Base-by-base conservation (phyloP, 768 basidiomycete genomes). In the Tylopilus rubrobrunneus region DNA sequence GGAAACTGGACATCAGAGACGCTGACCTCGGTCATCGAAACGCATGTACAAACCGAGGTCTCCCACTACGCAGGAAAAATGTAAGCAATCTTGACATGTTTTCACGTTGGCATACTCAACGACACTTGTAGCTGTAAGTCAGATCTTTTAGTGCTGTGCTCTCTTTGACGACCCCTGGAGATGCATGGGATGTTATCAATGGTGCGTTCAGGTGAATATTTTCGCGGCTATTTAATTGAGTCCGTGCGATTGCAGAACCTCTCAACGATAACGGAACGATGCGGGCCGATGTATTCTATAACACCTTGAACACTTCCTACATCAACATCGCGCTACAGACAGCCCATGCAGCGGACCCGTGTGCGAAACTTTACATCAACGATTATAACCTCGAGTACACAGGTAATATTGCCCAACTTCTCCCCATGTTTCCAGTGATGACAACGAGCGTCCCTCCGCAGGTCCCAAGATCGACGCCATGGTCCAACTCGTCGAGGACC, bases 181-280 rank as follows among this genome's bases (percentile, higher is more conserved):
- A 62, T 5, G 55, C 56, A 7, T 64, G 60, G 63, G 62, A 65
- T 45, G 60, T 65, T 23, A 28, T 64, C 12, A 59, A 65, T 29
- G 62, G 34, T 15, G 9, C 2, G 34, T 34, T 8, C 4, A 2
- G 11, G 63, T 28, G 17, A 15, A 28, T 31, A 31, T 10, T 15
- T 28, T 37, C 2, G 11, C 7, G 53, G 12, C 7, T 39, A 10
- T n/a, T n/a, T n/a, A n/a, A 21, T 46, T 8, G n/a, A 7, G 34
- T 28, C 33, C 19, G 27, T 21, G 9, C 11, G 34, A 19, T 45
- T 19, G 28, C 29, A 62, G 63, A 65, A 44, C 55, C 63, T 29
- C 39, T 65, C 71, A 80, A 83, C 58, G 83, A 84, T 31, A 74
- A 84, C 58, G 83, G 84, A 19, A 81, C 79, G 9, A 81, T 72